Evolutionary conservation across 345 rosid genomes (phyloP).

Genomic region (Excoecaria agallocha): DNA sequence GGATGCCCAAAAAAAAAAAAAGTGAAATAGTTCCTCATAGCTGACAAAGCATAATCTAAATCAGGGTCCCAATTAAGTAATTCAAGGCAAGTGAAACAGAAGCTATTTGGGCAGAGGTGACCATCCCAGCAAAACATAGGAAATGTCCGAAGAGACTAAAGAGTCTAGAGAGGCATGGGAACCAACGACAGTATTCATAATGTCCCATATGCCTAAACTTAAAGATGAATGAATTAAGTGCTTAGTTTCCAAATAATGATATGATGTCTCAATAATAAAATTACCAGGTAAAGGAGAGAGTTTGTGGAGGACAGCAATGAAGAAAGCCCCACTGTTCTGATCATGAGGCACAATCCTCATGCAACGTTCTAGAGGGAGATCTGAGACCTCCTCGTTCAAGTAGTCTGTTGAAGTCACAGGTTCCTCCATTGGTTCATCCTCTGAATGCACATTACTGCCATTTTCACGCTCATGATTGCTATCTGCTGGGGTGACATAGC

Average conservation of each 20-base stretch:
- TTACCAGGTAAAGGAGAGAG: constrained; percentile 72
- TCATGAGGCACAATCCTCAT: constrained; percentile 92
- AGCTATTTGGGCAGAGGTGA: neutral
- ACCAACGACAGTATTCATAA: neutral
- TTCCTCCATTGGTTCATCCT: constrained; percentile 31
- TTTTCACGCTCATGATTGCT: constrained; percentile 30
- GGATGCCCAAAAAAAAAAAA: neutral
- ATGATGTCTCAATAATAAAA: neutral
- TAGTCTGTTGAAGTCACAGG: constrained; percentile 30
- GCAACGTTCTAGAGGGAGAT: constrained; percentile 80
- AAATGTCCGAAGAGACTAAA: too few relatives aligned
- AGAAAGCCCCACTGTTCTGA: constrained; percentile 94
- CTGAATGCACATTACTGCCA: constrained; percentile 27
- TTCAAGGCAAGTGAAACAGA: neutral
- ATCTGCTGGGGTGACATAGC: constrained; percentile 26
- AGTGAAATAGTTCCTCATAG: neutral
- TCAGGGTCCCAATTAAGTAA: neutral
- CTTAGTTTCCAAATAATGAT: neutral
- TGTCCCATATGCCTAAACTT: neutral
- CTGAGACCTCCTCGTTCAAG: constrained; percentile 55
- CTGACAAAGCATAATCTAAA: neutral
- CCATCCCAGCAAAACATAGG: neutral
- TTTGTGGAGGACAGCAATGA: constrained; percentile 81
- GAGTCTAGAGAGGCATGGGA: neutral
- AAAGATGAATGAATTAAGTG: neutral